These are phyloP conservation scores for Dendrobium officinale DNA, from an alignment of 106 monocot species.

Conservation along the genomic window DNA sequence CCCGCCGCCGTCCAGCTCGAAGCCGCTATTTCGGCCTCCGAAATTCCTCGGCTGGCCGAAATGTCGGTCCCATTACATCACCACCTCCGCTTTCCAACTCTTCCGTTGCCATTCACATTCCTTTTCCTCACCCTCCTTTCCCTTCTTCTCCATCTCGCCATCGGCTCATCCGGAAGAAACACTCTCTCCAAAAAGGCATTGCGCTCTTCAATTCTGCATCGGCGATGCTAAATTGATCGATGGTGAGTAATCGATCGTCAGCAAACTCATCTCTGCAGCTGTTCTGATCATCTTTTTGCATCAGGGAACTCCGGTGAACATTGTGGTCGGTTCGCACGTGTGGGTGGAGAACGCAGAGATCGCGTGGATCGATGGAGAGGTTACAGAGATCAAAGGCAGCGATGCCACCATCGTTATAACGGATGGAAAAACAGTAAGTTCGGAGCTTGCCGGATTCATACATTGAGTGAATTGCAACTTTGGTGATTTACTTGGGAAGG, in stretches of 20 bases:
- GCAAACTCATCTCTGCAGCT: not conserved
- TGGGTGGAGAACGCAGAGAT: conserved; percentile 72
- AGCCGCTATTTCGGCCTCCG: not conserved
- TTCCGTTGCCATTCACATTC: not conserved
- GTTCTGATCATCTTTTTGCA: not conserved
- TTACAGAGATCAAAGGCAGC: conserved; percentile 58
- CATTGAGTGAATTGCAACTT: not conserved
- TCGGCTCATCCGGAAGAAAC: not conserved
- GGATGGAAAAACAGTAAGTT: conserved; percentile 57
- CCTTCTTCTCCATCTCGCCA: conserved; percentile 2
- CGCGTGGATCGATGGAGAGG: conserved; percentile 96
- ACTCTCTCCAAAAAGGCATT: not conserved
- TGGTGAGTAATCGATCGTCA: conserved; percentile 11
- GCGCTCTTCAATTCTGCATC: not conserved
- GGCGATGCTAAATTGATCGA: conserved; percentile 4
- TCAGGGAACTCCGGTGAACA: conserved; percentile 99
- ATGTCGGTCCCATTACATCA: conserved; percentile 1
- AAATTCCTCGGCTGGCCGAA: not conserved
- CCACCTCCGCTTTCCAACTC: conserved; percentile 7
- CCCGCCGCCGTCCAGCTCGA: not conserved
- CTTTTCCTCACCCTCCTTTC: not conserved
- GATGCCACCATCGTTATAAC: conserved; percentile 54
- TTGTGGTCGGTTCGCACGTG: conserved; percentile 88
- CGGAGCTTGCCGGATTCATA: not conserved
- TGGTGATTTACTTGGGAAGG: not conserved